Evolutionary conservation across 1,139 yeast species (phyloP), one percentile per base, ranked within the genome.

Genomic region (Scheffersomyces insectosa): DNA sequence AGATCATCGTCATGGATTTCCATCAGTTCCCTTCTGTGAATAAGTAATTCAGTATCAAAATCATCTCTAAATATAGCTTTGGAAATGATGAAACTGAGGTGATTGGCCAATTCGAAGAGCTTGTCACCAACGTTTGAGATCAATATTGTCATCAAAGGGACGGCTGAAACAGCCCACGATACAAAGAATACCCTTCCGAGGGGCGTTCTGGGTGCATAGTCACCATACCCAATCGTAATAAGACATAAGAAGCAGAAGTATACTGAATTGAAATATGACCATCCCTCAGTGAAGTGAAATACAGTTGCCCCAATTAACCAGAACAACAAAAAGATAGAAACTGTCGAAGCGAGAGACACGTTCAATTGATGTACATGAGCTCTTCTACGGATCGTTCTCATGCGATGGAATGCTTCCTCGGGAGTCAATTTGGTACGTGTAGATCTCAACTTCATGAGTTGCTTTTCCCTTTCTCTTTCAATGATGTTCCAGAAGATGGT

Each of bases 211-310:
- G 96, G 95, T 0, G 82, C 72, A 54, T 68, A 83, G 54, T 85
- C 91, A 28, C 97, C 97, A 62, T 86, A 88, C 0, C 97, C 96
- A 45, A 89, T 85, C 0, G 96, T 88, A 25, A 88, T 65, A 44
- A 89, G 75, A 55, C 93, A 83, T 42, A 87, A 67, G 49, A 85
- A 80, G 47, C 91, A 81, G 57, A 88, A 88, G 63, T 89, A 89
- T 10, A 86, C 71, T 1, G 82, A 75, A 45, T 82, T 70, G 52
- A 85, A 85, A 59, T 83, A 89, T 3, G 75, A 49, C 96, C 96
- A 88, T 2, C 60, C 62, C 55, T 87, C 95, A 23, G 77, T 66
- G 35, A 62, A 67, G 35, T 69, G 66, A 56, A 88, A 86, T 0
- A 82, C 78, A 36, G 81, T 48, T 0, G 89, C 90, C 0, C 96